Conservation (phyloP, 306 rosid genomes). For the Acacia melanoxylon region DNA sequence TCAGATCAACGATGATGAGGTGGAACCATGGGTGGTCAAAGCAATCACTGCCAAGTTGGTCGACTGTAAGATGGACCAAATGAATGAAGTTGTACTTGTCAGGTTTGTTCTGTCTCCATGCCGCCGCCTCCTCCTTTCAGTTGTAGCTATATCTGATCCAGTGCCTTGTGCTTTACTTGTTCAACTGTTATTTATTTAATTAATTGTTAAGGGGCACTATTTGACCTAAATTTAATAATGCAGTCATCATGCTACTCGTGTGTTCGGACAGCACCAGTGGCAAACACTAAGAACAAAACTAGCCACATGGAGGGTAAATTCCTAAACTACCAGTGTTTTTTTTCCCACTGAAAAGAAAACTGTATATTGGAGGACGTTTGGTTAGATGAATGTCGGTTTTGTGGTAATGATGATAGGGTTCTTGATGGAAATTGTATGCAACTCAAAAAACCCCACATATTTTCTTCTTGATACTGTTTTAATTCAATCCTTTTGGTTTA, state of each 20-base stretch:
- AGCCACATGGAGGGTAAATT: conserved; percentile 82
- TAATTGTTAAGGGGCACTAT: neutral
- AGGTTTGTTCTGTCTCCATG: conserved; percentile 49
- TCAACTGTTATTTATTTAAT: neutral
- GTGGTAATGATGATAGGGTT: neutral
- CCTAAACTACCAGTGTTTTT: neutral
- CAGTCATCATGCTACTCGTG: conserved; percentile 75
- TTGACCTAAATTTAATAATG: conserved; percentile 35
- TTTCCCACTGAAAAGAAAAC: neutral
- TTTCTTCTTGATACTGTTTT: neutral
- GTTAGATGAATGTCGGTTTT: neutral
- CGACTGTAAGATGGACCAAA: conserved; percentile 94
- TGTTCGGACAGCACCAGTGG: conserved; percentile 86
- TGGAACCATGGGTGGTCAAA: conserved; percentile 84
- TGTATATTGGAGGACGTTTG: neutral
- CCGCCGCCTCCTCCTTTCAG: neutral
- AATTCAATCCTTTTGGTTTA: neutral
- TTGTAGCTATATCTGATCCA: neutral
- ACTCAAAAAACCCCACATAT: neutral
- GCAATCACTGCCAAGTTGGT: conserved; percentile 81
- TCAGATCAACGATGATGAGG: conserved; percentile 82
- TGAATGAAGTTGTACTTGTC: conserved; percentile 84
- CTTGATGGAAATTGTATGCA: neutral
- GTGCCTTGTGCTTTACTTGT: neutral
- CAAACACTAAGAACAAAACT: conserved; percentile 70